Base-by-base conservation (phyloP, 2,329 filamentous ascomycete species). In the Alternaria sp. region DNA sequence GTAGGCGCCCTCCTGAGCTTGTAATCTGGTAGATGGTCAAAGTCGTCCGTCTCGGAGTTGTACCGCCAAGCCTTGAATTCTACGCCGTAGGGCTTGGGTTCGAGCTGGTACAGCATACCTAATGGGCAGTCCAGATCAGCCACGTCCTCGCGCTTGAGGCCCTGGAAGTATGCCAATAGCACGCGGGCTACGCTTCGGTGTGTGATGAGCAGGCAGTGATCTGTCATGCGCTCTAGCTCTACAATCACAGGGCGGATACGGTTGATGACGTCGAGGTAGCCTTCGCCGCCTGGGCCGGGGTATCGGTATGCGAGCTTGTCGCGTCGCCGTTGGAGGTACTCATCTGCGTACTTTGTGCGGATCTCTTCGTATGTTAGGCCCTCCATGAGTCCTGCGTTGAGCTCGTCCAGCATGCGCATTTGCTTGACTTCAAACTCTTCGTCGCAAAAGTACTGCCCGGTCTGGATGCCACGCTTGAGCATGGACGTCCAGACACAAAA, bases 401-500 rank as follows among this genome's bases (percentile, higher is more conserved):
- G 86, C 79, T 99, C 95, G 73, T 99, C 96, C 51, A 99, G 85
- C 92, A 97, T 96, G 72, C 93, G 91, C 92, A 94, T 97, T 68
- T 96, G 91, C 81, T 99, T 99, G 69, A 96, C 89, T 66, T 98
- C 95, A 75, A 94, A 78, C 53, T 97, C 92, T 23, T 98, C 94
- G 65, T 98, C 95, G 67, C 96, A 91, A 76, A 98, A 99, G 76
- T 90, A 90, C 64, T 95, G 88, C 0, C 90, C 93, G 0, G 93
- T 96, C 73, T 97, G 88, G 50, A 95, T 89, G 60, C 91, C 93
- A 64, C 95, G 90, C 74, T 91, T 90, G 63, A 99, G 86, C 94
- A 98, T 98, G 2, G 92, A 96, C 0, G 94, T 97, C 95, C 95
- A 99, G 14, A 99, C 92, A 77, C 95, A 99, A 75, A 97, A 98